Evolutionary conservation across 75 land plant species (phyloP).

Genomic region (Adiantum capillusveneris): DNA sequence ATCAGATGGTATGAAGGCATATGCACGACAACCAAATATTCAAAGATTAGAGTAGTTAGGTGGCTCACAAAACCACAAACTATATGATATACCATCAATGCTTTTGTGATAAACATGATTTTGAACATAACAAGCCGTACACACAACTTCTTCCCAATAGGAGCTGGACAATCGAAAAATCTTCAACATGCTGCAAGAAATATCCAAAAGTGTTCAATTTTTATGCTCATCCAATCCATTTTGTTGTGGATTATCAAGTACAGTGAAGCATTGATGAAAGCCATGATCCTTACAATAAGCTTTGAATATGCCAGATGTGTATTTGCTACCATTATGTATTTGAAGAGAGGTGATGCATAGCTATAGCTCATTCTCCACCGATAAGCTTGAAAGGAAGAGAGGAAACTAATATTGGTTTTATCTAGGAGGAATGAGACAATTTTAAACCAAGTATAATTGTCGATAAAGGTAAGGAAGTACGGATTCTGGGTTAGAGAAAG

Average conservation of each 20-base stretch:
- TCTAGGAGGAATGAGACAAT: conserved; percentile 1
- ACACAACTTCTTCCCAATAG: conserved; percentile 4
- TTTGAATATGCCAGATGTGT: neutral
- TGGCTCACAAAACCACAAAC: neutral
- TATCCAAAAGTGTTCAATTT: conserved; percentile 1
- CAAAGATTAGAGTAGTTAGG: neutral
- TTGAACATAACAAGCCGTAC: neutral
- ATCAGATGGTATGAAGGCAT: conserved; percentile 2
- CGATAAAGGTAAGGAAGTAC: conserved; percentile 11
- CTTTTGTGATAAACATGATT: neutral
- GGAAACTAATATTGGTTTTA: neutral
- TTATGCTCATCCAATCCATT: conserved; percentile 11
- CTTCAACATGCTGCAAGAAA: neutral
- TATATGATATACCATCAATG: neutral
- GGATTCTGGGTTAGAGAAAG: neutral
- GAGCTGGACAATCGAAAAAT: neutral
- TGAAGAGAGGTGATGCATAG: neutral
- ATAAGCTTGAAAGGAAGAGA: neutral
- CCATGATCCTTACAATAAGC: neutral
- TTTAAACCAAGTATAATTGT: conserved; percentile 9
- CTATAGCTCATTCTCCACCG: conserved; percentile 2
- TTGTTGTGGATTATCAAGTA: conserved; percentile 6
- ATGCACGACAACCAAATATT: conserved; percentile 1
- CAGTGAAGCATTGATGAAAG: neutral
- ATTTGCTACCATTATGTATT: conserved; percentile 12